Conservation (phyloP, 345 rosid species). For the Cardamine occulta region DNA sequence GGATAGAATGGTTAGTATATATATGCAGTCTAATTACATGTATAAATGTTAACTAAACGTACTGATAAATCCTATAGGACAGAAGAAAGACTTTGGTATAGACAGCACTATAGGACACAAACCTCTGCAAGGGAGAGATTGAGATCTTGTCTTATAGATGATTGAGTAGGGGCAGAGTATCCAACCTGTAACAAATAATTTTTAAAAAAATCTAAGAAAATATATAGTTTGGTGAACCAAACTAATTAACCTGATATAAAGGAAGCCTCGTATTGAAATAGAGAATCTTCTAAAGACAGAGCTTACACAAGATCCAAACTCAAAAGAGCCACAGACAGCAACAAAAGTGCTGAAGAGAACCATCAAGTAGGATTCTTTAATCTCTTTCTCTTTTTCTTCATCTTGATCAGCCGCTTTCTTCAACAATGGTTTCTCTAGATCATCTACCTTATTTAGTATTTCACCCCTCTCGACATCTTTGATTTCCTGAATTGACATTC, state of each 20-base stretch:
- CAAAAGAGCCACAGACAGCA: constrained; percentile 88
- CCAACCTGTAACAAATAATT: constrained; percentile 77
- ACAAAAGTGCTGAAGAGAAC: constrained; percentile 77
- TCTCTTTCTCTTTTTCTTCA: constrained; percentile 36
- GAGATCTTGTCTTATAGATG: constrained; percentile 83
- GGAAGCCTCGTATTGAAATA: not conserved
- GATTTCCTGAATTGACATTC: constrained; percentile 52
- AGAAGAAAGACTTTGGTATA: not conserved
- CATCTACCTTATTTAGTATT: constrained; percentile 42
- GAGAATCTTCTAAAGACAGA: not conserved
- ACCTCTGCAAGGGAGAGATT: constrained; percentile 75
- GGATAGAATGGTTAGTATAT: no score
- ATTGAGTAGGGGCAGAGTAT: constrained; percentile 90
- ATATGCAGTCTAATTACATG: not conserved
- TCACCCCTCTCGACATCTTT: constrained; percentile 61
- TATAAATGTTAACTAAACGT: not conserved
- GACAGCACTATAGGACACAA: constrained; percentile 19
- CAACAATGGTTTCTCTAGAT: constrained; percentile 53
- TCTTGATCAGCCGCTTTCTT: constrained; percentile 21
- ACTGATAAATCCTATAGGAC: not conserved
- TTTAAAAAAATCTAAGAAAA: constrained; percentile 1
- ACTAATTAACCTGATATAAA: not conserved
- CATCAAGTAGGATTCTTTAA: constrained; percentile 58
- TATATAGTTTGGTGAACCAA: constrained; percentile 4
- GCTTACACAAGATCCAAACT: constrained; percentile 94